Percentiles rank a stretch among this genome's conserved stretches.
These are phyloP conservation scores for Teratosphaeria pseudoeucalypti DNA, from an alignment of 2,329 filamentous ascomycete species.

Conservation along the genomic window DNA sequence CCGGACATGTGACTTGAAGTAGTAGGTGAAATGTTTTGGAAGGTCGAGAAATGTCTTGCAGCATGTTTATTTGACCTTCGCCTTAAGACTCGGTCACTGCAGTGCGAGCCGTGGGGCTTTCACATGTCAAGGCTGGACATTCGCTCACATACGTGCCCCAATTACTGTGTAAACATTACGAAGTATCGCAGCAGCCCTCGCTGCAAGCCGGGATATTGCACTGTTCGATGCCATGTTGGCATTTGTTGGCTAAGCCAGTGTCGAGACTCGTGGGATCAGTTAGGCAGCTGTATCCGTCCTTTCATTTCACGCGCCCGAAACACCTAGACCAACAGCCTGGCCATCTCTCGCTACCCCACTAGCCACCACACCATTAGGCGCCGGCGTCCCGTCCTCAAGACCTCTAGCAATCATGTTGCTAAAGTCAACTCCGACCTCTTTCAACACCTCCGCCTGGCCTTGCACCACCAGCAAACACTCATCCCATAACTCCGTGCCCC, in stretches of 20 bases:
- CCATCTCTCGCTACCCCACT: neutral
- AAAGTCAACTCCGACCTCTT: conserved; percentile 85
- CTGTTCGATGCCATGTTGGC: neutral
- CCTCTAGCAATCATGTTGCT: conserved; percentile 64
- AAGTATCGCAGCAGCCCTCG: no score
- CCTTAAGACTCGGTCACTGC: no score
- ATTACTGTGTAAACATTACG: no score
- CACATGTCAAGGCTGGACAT: no score
- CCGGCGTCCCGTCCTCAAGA: neutral
- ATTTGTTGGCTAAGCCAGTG: neutral
- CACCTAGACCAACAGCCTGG: neutral
- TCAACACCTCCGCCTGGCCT: conserved; percentile 68
- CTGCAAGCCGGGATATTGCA: no score
- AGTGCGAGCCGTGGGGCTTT: no score
- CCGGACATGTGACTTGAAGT: no score
- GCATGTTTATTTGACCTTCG: no score
- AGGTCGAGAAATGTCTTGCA: no score
- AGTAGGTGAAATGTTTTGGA: no score
- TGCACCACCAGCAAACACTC: conserved; percentile 74
- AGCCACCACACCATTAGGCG: neutral
- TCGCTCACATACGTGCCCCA: no score
- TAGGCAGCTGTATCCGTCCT: neutral
- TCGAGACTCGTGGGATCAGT: neutral
- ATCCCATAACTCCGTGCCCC: conserved; percentile 64
- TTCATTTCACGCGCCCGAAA: neutral